Conservation (phyloP, 2,329 filamentous ascomycete genomes). For the Beauveria varroae region DNA sequence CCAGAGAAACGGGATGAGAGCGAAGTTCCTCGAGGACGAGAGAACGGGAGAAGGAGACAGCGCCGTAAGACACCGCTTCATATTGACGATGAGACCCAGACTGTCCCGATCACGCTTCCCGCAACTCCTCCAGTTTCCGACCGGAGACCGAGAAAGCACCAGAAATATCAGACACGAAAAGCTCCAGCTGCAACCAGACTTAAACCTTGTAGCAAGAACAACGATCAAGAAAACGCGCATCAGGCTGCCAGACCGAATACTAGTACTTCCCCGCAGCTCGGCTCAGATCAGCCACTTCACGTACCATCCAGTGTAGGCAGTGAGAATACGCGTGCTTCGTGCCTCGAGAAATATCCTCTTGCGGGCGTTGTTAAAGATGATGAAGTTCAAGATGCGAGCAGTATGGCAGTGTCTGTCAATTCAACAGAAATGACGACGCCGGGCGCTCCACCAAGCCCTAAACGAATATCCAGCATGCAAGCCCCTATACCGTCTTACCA, state of each 20-base stretch:
- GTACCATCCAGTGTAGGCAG: too few relatives aligned
- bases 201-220: neutral
- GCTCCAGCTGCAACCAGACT: neutral
- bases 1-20: neutral
- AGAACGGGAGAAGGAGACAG: conserved; percentile 22
- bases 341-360: neutral
- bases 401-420: neutral
- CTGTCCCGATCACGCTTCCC: conserved; percentile 14
- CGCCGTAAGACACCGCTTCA: conserved; percentile 26
- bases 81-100: conserved; percentile 25
- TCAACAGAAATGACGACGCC: neutral
- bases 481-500: neutral
- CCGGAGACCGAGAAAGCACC: neutral
- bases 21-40: neutral
- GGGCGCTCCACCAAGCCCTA: neutral
- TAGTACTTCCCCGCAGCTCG: neutral
- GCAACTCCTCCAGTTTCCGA: conserved; percentile 1
- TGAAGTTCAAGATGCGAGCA: neutral
- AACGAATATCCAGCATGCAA: neutral
- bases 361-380: neutral
- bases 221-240: too few relatives aligned
- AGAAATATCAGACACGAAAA: neutral
- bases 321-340: neutral
- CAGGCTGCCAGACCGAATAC: neutral
- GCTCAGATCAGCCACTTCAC: neutral